Evolutionary conservation across 2,329 filamentous ascomycete species (phyloP), one percentile per base, ranked within the genome.

Genomic region (Anthostomella pinea): DNA sequence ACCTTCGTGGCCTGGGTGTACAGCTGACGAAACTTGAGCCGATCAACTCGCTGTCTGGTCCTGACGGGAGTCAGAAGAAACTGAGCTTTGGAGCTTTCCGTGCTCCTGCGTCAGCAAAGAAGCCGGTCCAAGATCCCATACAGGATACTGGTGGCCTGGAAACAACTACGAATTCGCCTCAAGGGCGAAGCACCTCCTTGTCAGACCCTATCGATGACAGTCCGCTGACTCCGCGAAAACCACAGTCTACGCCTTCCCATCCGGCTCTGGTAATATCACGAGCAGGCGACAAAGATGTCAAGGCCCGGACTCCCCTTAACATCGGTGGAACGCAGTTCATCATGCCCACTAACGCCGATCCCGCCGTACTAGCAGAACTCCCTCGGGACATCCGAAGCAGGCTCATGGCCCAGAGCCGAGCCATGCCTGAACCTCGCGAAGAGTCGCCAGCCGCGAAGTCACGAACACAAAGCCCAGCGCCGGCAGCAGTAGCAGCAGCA

Each of bases 1-100:
- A 98, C 58, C 72, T 98, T n/a, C 79, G 93, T 54, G 93, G 93
- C 1, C 70, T 98, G 8, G 93, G 93, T 0, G 77, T 97, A 1
- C 91, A 96, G 58, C 85, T 97, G 80, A 93, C 89, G 10, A 96
- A 89, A 60, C 73, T 98, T 4, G 89, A 96, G 51, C 80, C 85
- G 0, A 67, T 93, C 52, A 95, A 87, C 11, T 67, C 70, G 2
- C 53, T 63, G 1, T 66, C 73, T n/a, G 75, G 67, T 1, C 61
- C 72, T 2, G 81, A 89, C 35, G 79, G 85, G 43, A 95, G 88
- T 53, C 91, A 97, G 60, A 83, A 77, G 46, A 83, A 78, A 31
- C 70, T 97, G 14, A 79, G 75, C 22, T 96, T 96, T 66, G 81
- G 79, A 36, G 57, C 68, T 6, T 73, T 75, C 30, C 58, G 63